Evolutionary conservation across 2,329 filamentous ascomycete species (phyloP).

Genomic region (Arthrobotrys megalospora): DNA sequence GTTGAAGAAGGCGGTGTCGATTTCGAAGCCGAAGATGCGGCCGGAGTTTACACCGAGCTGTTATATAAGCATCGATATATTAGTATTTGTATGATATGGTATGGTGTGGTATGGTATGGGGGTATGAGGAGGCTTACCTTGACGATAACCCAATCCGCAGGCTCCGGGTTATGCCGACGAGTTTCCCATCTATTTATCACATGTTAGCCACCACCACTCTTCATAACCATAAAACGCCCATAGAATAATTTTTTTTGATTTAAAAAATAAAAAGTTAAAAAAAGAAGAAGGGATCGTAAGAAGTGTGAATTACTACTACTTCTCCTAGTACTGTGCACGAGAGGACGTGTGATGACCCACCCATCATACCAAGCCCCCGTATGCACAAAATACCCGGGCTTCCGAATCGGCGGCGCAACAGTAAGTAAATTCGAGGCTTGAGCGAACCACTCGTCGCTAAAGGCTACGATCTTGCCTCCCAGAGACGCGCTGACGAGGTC

Average conservation of each 20-base stretch:
- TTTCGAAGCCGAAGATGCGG: constrained; percentile 80
- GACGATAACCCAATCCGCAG: constrained; percentile 78
- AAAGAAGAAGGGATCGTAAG: neutral
- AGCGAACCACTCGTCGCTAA: constrained; percentile 79
- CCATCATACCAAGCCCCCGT: constrained; percentile 80
- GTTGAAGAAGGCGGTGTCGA: constrained; percentile 85
- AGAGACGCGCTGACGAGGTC: constrained; percentile 76
- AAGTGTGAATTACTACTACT: neutral
- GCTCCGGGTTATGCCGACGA: constrained; percentile 75
- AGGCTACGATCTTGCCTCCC: constrained; percentile 76
- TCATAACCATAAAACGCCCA: neutral
- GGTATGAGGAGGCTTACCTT: constrained; percentile 52
- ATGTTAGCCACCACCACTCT: constrained; percentile 15
- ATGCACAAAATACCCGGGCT: constrained; percentile 78
- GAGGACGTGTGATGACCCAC: constrained; percentile 68
- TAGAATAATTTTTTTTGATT: neutral
- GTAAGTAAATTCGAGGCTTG: constrained; percentile 77
- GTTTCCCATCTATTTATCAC: constrained; percentile 70
- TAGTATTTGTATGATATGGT: neutral
- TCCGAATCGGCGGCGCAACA: constrained; percentile 75
- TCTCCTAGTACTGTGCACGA: too few species aligned
- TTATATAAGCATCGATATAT: neutral
- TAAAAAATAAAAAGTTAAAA: constrained; percentile 15
- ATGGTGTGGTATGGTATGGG: neutral
- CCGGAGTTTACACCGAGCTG: constrained; percentile 78